These are phyloP conservation scores for Leishmania gerbilli DNA, from an alignment of 208 protist genomes.

Conservation along the genomic window DNA sequence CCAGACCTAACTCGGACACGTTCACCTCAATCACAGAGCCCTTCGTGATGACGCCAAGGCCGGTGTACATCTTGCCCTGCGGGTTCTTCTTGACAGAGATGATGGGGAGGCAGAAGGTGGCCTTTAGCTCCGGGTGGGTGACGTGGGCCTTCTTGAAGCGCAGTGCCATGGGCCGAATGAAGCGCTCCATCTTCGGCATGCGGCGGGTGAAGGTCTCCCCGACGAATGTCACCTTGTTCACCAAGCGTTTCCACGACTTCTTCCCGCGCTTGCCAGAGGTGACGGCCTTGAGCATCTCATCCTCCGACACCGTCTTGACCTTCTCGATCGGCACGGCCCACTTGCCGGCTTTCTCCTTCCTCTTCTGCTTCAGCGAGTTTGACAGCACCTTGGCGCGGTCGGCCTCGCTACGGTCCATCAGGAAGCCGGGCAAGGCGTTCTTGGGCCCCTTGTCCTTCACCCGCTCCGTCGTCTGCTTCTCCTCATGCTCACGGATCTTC, in stretches of 20 bases:
- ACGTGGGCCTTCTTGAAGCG: conserved; percentile 99
- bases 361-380: conserved; percentile 99
- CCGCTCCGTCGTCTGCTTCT: conserved; percentile 92
- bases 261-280: conserved; percentile 94
- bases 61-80: conserved; percentile 98
- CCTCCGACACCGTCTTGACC: conserved; percentile 97
- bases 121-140: conserved; percentile 99
- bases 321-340: conserved; percentile 99
- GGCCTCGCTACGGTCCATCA: conserved; percentile 98
- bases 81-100: conserved; percentile 99
- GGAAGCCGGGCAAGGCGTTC: conserved; percentile 99
- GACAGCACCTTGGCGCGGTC: conserved; percentile 98
- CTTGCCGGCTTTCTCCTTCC: conserved; percentile 99
- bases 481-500: conserved; percentile 98
- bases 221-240: conserved; percentile 99
- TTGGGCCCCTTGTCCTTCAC: conserved; percentile 94
- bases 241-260: conserved; percentile 99
- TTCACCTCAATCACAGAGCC: conserved; percentile 99
- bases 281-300: conserved; percentile 99
- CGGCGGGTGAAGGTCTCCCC: conserved; percentile 99
- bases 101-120: conserved; percentile 99
- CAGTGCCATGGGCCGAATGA: conserved; percentile 99
- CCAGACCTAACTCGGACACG: conserved; percentile 99
- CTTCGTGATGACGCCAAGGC: conserved; percentile 99
- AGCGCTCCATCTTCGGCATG: conserved; percentile 99